Percentiles rank a stretch among this genome's conserved stretches.
Evolutionary conservation across 768 basidiomycete genomes (phyloP).

Genomic region (Agrocybe pediades): DNA sequence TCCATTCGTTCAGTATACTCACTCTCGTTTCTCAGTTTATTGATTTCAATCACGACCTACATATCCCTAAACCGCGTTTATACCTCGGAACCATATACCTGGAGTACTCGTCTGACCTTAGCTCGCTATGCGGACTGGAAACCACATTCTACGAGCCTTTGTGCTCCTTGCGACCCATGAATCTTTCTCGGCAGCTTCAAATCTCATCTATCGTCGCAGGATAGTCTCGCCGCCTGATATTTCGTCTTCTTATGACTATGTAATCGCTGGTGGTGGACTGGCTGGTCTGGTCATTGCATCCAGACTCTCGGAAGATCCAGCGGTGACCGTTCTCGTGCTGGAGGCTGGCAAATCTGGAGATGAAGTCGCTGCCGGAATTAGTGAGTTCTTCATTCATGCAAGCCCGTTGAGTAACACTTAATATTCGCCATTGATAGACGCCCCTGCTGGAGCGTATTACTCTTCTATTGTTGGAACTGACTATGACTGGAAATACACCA

Average conservation of each 20-base stretch:
- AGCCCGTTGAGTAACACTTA: not conserved
- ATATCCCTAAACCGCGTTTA: no score
- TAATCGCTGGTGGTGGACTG: constrained; percentile 36
- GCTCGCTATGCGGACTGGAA: not conserved
- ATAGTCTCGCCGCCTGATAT: not conserved
- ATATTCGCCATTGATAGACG: constrained; percentile 31
- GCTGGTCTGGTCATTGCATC: constrained; percentile 34
- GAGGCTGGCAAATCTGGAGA: constrained; percentile 38
- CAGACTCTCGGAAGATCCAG: constrained; percentile 35
- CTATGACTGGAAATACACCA: constrained; percentile 53
- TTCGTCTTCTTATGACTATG: constrained; percentile 31
- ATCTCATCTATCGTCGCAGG: not conserved
- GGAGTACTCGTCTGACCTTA: no score
- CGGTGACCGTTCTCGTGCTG: constrained; percentile 36
- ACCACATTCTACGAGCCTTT: not conserved
- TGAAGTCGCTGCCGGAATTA: constrained; percentile 10
- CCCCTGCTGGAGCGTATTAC: constrained; percentile 50
- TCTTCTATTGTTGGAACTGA: constrained; percentile 42
- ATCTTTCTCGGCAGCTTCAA: not conserved
- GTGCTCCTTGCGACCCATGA: not conserved
- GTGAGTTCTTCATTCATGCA: not conserved
- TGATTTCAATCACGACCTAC: no score
- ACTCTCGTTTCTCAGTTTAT: not conserved
- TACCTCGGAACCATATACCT: no score
- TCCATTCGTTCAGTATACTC: not conserved